These are phyloP conservation scores for Pythium oligandrum DNA, from an alignment of 352 stramenopile species.

Conservation along the genomic window DNA sequence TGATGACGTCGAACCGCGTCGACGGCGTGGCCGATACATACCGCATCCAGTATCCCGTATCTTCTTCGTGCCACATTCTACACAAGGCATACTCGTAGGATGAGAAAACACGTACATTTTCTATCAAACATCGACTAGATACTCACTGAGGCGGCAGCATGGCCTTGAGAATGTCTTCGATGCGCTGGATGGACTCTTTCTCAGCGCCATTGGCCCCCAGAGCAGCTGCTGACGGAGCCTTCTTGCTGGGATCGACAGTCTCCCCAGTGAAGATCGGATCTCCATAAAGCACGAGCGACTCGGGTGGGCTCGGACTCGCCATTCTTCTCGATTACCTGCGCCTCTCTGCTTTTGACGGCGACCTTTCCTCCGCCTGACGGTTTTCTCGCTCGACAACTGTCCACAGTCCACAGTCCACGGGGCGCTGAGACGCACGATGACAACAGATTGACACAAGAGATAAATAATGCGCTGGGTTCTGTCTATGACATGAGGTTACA, in stretches of 20 bases:
- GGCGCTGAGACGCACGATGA: too few relatives aligned
- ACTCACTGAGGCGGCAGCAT: conserved; percentile 70
- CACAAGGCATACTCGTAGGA: conserved; percentile 1
- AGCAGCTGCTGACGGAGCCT: conserved; percentile 18
- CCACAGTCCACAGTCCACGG: too few relatives aligned
- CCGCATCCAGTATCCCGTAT: conserved; percentile 87
- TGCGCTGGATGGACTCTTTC: conserved; percentile 46
- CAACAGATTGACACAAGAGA: too few relatives aligned
- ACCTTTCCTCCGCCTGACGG: too few relatives aligned
- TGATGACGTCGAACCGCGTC: conserved; percentile 92
- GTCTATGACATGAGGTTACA: too few relatives aligned
- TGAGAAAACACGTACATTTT: background rate
- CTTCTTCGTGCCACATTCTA: conserved; percentile 80
- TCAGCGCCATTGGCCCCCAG: conserved; percentile 13
- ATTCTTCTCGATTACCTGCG: conserved; percentile 17
- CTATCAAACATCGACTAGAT: background rate
- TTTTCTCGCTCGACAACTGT: too few relatives aligned
- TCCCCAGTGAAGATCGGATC: conserved; percentile 90
- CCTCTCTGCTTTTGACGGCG: too few relatives aligned
- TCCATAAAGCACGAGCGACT: conserved; percentile 87
- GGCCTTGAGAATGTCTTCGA: conserved; percentile 77
- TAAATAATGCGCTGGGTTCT: too few relatives aligned
- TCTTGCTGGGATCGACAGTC: conserved; percentile 55
- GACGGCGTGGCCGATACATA: conserved; percentile 87
- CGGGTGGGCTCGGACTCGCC: conserved; percentile 60